A percentile compares a stretch with the other conserved stretches of the same genome.
Evolutionary conservation across 2,329 filamentous ascomycete species (phyloP).

Genomic region (Thielaviopsis cerberus): DNA sequence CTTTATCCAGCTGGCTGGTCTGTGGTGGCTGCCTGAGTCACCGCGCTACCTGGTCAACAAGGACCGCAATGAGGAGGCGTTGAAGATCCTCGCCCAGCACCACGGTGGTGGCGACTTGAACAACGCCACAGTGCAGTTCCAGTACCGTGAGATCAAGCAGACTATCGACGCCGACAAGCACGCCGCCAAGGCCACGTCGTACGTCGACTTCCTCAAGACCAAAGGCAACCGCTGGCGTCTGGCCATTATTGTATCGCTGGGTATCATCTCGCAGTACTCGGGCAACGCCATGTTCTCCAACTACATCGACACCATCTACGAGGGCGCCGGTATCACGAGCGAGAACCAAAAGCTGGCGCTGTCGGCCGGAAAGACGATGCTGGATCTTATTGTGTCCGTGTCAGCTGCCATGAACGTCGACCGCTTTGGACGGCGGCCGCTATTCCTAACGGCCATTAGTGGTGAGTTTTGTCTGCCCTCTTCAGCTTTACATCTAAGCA

Average conservation of each 20-base stretch:
- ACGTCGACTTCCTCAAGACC: slow-evolving; percentile 42
- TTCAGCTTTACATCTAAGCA: no score
- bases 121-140: slow-evolving; percentile 44
- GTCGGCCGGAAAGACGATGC: slow-evolving; percentile 38
- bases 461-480: slow-evolving; percentile 15
- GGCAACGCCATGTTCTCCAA: slow-evolving; percentile 50
- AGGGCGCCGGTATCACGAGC: slow-evolving; percentile 38
- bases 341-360: slow-evolving; percentile 37
- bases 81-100: slow-evolving; percentile 22
- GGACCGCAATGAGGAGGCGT: neutral
- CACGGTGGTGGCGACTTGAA: slow-evolving; percentile 42
- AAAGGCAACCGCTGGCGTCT: slow-evolving; percentile 46
- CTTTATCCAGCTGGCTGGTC: slow-evolving; percentile 28
- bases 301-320: slow-evolving; percentile 45
- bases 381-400: slow-evolving; percentile 39
- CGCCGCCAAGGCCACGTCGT: slow-evolving; percentile 29
- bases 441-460: slow-evolving; percentile 31
- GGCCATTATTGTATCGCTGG: slow-evolving; percentile 41
- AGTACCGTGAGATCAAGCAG: slow-evolving; percentile 47
- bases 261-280: slow-evolving; percentile 49
- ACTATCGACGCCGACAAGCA: slow-evolving; percentile 40
- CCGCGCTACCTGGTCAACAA: neutral
- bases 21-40: slow-evolving; percentile 1
- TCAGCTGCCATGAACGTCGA: slow-evolving; percentile 32
- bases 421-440: slow-evolving; percentile 31